Percentiles rank a stretch among this genome's conserved stretches.
Evolutionary conservation across 2,329 filamentous ascomycete species (phyloP).

Genomic region (Talaromyces sp.): DNA sequence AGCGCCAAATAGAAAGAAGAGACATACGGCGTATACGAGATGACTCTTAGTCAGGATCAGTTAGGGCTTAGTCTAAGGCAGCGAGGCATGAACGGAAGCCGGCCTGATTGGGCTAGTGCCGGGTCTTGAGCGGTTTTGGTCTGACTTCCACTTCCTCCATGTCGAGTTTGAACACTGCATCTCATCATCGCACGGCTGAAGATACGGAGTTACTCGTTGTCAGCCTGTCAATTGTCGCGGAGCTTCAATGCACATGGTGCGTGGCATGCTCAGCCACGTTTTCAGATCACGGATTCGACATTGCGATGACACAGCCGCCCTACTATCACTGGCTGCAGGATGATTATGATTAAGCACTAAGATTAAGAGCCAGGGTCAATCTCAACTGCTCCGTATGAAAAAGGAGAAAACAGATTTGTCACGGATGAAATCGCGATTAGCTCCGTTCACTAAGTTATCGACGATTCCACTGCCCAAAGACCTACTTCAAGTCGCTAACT

Average conservation of each 20-base stretch:
- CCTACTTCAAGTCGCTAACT: not conserved
- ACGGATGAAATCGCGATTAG: not conserved
- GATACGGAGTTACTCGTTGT: not conserved
- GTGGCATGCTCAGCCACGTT: slow-evolving; percentile 1
- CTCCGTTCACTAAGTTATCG: not conserved
- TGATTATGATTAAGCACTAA: slow-evolving; percentile 1
- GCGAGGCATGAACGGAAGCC: not conserved
- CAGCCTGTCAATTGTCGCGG: not conserved
- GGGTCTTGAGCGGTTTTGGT: not conserved
- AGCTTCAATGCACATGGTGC: not conserved
- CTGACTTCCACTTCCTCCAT: not conserved
- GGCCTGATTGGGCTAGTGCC: not conserved
- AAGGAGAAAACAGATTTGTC: not conserved
- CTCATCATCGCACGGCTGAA: not conserved
- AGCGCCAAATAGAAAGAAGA: not conserved
- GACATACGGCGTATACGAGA: not conserved
- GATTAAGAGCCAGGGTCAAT: not conserved
- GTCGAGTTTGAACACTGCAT: not conserved
- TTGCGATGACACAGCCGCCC: slow-evolving; percentile 1
- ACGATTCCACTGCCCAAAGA: not conserved
- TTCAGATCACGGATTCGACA: not conserved
- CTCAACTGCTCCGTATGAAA: not conserved
- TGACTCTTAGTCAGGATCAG: not conserved
- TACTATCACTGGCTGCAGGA: not conserved
- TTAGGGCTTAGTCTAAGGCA: not conserved